A percentile compares a stretch with the other conserved stretches of the same genome.
These are phyloP conservation scores for Sclerotinia subarctica DNA, from an alignment of 2,329 filamentous ascomycete species.

Conservation along the genomic window DNA sequence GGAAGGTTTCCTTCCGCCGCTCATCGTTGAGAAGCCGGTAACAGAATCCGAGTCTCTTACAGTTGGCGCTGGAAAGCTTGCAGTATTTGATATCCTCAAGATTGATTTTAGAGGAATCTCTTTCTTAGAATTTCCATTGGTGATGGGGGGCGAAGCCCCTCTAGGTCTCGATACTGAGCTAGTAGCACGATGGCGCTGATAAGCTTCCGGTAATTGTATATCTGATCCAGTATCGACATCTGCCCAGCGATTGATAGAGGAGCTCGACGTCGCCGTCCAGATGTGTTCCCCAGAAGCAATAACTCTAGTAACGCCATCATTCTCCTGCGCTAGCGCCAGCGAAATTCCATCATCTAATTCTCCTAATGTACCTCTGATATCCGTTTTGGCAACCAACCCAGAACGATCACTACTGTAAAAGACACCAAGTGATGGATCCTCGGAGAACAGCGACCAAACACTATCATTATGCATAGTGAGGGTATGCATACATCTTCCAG, in stretches of 20 bases:
- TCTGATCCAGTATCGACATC: constrained; percentile 78
- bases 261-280: constrained; percentile 71
- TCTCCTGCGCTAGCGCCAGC: constrained; percentile 87
- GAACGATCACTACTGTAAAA: constrained; percentile 96
- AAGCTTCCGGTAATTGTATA: constrained; percentile 60
- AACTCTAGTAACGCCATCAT: constrained; percentile 72
- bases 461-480: constrained; percentile 99
- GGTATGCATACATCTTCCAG: constrained; percentile 94
- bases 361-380: constrained; percentile 68
- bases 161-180: constrained; percentile 43
- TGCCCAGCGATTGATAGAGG: constrained; percentile 70
- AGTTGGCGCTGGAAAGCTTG: constrained; percentile 62
- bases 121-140: constrained; percentile 46
- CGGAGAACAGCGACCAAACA: constrained; percentile 92
- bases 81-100: constrained; percentile 79
- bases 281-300: constrained; percentile 54
- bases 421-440: constrained; percentile 77
- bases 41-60: constrained; percentile 54
- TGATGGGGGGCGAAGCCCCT: constrained; percentile 40
- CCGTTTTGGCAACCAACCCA: constrained; percentile 93
- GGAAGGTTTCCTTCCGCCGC: constrained; percentile 53
- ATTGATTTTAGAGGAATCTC: constrained; percentile 76
- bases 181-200: constrained; percentile 48
- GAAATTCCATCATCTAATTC: constrained; percentile 85
- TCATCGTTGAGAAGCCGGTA: constrained; percentile 48